Conservation (phyloP, 83 land plant species). For the Thuja plicata region DNA sequence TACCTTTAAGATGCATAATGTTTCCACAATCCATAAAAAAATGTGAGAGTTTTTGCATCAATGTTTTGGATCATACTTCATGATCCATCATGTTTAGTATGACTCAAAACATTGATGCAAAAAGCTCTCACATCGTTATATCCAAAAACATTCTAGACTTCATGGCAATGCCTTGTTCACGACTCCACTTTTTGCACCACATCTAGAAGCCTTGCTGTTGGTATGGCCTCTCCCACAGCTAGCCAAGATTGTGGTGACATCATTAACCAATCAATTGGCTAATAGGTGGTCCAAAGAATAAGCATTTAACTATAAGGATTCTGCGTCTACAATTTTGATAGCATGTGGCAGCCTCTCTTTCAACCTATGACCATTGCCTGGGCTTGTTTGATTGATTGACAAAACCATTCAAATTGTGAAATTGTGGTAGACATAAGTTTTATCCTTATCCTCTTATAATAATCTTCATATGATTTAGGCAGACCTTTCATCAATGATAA, state of each 20-base stretch:
- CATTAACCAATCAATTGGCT: neutral
- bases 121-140: too few relatives aligned
- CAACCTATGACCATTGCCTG: neutral
- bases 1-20: neutral
- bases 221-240: neutral
- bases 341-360: neutral
- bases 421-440: neutral
- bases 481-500: neutral
- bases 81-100: too few relatives aligned
- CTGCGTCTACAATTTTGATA: neutral
- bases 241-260: neutral
- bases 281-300: neutral
- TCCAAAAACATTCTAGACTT: too few relatives aligned
- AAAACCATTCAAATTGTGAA: neutral
- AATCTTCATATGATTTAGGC: neutral
- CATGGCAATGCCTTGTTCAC: neutral
- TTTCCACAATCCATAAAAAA: too few relatives aligned
- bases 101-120: too few relatives aligned
- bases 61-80: too few relatives aligned
- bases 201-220: neutral
- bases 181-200: neutral
- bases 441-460: neutral
- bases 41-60: too few relatives aligned
- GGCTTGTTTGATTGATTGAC: neutral
- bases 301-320: neutral